Conservation (phyloP, 2,329 filamentous ascomycete genomes). For the Ophiostoma tasmaniense region DNA sequence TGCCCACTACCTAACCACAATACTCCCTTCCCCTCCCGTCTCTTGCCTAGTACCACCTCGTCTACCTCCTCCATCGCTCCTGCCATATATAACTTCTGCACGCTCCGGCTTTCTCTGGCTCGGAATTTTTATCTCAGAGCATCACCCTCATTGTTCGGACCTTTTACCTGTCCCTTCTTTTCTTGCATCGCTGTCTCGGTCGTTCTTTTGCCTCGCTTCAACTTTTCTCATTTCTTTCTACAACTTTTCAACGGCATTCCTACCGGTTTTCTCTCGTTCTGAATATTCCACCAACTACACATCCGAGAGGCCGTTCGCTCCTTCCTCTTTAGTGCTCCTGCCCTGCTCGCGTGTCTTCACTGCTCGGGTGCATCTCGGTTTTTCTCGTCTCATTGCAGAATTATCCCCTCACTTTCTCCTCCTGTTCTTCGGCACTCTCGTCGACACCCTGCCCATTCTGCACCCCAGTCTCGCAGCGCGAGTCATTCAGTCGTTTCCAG, state of each 20-base stretch:
- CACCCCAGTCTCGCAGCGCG: neutral
- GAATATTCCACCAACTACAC: neutral
- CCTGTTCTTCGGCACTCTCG: neutral
- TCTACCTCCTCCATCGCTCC: neutral
- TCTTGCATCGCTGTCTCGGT: neutral
- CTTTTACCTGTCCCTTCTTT: neutral
- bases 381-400: neutral
- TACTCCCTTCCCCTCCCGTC: neutral
- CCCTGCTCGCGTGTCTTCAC: constrained; percentile 1
- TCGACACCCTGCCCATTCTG: neutral
- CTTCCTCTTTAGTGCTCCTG: constrained; percentile 14
- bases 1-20: neutral
- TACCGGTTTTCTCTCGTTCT: neutral
- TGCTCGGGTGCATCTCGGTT: constrained; percentile 14
- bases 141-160: constrained; percentile 1
- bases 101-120: constrained; percentile 8
- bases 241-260: neutral
- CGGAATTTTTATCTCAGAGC: neutral
- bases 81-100: constrained; percentile 10
- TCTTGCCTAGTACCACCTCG: constrained; percentile 3
- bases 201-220: neutral
- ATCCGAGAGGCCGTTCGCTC: constrained; percentile 9
- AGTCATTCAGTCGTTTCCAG: neutral
- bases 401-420: neutral
- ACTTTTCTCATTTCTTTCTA: neutral